Base-by-base conservation (phyloP, 1,284 basidiomycete genomes). In the Caloboletus inedulis region DNA sequence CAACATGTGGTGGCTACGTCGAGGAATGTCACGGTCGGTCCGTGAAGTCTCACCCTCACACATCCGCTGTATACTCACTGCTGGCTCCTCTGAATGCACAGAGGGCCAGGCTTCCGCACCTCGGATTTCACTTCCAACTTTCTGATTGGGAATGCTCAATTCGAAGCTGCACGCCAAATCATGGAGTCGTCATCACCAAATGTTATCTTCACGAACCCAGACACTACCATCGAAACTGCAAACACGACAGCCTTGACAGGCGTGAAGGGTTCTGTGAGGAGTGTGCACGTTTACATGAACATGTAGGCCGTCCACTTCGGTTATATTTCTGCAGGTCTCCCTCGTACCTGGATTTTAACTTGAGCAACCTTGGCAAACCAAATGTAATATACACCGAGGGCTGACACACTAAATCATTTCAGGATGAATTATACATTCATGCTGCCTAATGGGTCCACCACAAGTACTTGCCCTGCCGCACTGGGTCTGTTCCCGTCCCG, bases 381-480 rank as follows among this genome's bases (percentile, higher is more conserved):
- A 36, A 25, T 1, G 4, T 6, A 19, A 9, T 8, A 9, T 34
- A 3, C 30, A 4, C n/a, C 10, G 8, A 13, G 31, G 6, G n/a
- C 37, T 49, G 25, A 57, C 25, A 2, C 34, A 16, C 12, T 16
- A 13, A 51, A 37, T 30, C 18, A 42, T 41, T 43, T 43, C 63
- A 87, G 85, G 84, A 74, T 80, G 27, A 80, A 74, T 61, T 81
- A 88, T 59, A 75, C 77, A 1, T 90, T 91, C 66, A 70, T 72
- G 14, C 72, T 91, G 18, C 69, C 77, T 14, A 87, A 91, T 60
- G 87, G 89, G 27, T 85, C 82, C 10, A 75, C 68, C 0, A 85
- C 85, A 44, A 75, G 75, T 36, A 92, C 90, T 0, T 93, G 90
- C 65, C 88, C 90, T 9, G 77, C 89, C 53, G 90, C 89, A 34